These are phyloP conservation scores for Haplosporangium sp. DNA, from an alignment of 371 early-diverging fungal species.

Conservation along the genomic window DNA sequence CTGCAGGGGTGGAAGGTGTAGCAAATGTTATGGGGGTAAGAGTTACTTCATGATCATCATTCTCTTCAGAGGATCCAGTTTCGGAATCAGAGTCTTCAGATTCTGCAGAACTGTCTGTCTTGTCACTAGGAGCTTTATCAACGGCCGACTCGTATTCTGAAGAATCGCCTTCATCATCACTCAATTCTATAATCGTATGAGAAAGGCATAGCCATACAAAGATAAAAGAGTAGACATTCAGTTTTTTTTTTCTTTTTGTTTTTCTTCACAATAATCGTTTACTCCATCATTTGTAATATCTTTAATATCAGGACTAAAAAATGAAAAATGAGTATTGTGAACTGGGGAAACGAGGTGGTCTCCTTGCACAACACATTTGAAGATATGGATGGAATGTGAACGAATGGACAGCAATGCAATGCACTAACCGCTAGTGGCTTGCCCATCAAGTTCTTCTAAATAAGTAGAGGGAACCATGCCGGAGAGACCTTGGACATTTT, in stretches of 20 bases:
- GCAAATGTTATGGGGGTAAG: background rate
- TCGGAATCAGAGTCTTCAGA: conserved; percentile 21
- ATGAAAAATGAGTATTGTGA: conserved; percentile 1
- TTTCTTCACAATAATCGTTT: background rate
- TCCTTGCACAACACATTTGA: background rate
- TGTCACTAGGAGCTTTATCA: background rate
- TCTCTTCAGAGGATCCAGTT: conserved; percentile 15
- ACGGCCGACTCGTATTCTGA: conserved; percentile 36
- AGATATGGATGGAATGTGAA: conserved; percentile 1
- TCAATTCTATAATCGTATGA: conserved; percentile 1
- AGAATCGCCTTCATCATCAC: conserved; percentile 16
- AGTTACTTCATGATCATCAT: background rate
- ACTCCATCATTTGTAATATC: conserved; percentile 8
- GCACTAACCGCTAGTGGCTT: conserved; percentile 56
- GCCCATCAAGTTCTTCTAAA: conserved; percentile 64
- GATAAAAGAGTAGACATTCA: background rate
- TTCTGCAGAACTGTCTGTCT: background rate
- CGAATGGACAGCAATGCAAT: conserved; percentile 25
- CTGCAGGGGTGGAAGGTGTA: conserved; percentile 8
- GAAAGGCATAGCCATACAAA: background rate
- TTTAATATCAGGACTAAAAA: conserved; percentile 21
- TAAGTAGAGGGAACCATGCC: conserved; percentile 72
- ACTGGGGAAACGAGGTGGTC: background rate
- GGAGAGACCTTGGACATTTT: conserved; percentile 59
- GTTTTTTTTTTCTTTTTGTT: conserved; percentile 11